Percentiles rank a stretch among this genome's conserved stretches.
These are phyloP conservation scores for Phlebopus sp. DNA, from an alignment of 1,284 basidiomycete species.

Conservation along the genomic window DNA sequence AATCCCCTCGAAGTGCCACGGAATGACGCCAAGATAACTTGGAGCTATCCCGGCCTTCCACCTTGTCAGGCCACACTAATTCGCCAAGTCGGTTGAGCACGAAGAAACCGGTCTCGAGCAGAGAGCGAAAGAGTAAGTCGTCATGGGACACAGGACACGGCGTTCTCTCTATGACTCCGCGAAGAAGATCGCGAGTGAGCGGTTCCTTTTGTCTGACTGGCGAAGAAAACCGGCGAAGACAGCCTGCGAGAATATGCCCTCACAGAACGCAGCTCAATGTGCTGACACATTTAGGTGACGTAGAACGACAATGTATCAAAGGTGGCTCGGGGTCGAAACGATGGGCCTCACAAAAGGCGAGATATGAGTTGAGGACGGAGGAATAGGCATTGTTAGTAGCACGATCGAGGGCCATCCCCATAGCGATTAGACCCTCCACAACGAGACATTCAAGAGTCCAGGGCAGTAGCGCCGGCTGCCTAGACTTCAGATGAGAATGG, in stretches of 20 bases:
- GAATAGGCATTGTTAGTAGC: slow-evolving; percentile 17
- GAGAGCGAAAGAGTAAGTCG: background rate
- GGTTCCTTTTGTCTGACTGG: slow-evolving; percentile 17
- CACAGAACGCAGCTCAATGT: slow-evolving; percentile 39
- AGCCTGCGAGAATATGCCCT: slow-evolving; percentile 33
- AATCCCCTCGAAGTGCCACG: background rate
- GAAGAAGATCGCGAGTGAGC: background rate
- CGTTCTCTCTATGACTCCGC: too few species aligned
- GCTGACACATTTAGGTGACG: slow-evolving; percentile 8
- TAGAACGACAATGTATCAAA: slow-evolving; percentile 27
- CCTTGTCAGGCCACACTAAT: background rate
- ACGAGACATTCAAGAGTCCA: slow-evolving; percentile 23
- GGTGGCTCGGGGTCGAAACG: slow-evolving; percentile 32
- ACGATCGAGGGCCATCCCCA: slow-evolving; percentile 16
- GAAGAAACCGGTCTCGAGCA: background rate
- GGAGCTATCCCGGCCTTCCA: background rate
- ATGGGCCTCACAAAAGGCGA: slow-evolving; percentile 30
- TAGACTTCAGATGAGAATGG: background rate
- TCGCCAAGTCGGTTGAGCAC: background rate
- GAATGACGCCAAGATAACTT: slow-evolving; percentile 9
- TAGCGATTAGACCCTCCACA: slow-evolving; percentile 15
- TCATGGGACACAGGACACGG: background rate
- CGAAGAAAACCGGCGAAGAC: slow-evolving; percentile 31
- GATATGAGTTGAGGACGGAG: slow-evolving; percentile 29
- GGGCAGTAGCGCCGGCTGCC: slow-evolving; percentile 16